Conservation (phyloP, 1,139 yeast species). For the Diutina scorzettiae region DNA sequence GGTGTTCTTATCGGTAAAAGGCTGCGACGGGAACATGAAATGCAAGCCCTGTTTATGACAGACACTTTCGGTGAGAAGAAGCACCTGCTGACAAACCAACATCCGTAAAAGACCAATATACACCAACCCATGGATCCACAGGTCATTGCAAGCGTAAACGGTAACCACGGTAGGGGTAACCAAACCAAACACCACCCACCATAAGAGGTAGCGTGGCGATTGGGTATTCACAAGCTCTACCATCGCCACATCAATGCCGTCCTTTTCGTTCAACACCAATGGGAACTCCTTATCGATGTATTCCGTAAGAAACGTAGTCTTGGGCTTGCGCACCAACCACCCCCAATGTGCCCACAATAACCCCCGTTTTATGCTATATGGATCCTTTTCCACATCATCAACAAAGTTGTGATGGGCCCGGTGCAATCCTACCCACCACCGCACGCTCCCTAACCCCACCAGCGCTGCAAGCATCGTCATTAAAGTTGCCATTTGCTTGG, state of each 20-base stretch:
- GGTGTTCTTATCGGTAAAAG: constrained; percentile 53
- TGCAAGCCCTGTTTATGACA: constrained; percentile 42
- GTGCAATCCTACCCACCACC: constrained; percentile 56
- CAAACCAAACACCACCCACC: constrained; percentile 35
- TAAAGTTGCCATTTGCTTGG: not conserved
- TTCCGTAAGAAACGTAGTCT: constrained; percentile 23
- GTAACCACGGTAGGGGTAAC: constrained; percentile 37
- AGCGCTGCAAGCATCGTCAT: constrained; percentile 37
- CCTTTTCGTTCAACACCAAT: constrained; percentile 8
- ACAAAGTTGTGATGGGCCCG: constrained; percentile 57
- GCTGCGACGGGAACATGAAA: constrained; percentile 35
- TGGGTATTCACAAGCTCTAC: constrained; percentile 42
- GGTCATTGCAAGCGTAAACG: constrained; percentile 26
- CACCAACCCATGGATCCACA: constrained; percentile 42
- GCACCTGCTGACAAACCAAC: constrained; percentile 45
- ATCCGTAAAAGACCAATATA: constrained; percentile 53
- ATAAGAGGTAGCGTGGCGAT: constrained; percentile 29
- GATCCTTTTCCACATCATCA: constrained; percentile 58
- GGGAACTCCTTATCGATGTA: constrained; percentile 34
- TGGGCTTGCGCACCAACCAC: constrained; percentile 47
- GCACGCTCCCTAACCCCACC: constrained; percentile 49
- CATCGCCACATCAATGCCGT: constrained; percentile 18
- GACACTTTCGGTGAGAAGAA: constrained; percentile 44
- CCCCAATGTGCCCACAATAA: constrained; percentile 52
- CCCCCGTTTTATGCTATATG: constrained; percentile 51